phyloP scores from a whole-genome alignment of 116 monocot genomes.

The Papilionanthe hybrid region DNA sequence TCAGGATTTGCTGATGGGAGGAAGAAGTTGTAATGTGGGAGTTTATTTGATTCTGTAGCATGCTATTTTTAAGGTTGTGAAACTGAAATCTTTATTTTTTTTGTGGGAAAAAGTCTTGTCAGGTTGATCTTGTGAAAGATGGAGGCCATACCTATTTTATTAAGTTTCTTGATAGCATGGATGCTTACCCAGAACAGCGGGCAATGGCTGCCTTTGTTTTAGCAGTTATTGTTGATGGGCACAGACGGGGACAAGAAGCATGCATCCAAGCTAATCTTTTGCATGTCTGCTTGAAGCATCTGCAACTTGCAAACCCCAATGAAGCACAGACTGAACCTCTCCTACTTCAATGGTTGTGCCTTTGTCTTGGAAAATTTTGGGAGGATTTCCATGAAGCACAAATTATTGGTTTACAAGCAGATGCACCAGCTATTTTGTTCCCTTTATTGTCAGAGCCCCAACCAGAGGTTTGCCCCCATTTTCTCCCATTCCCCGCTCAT shows the following conservation, averaged over 20 bases:
- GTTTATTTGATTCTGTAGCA: background rate
- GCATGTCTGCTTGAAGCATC: conserved; percentile 79
- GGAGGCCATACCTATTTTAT: conserved; percentile 93
- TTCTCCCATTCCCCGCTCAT: background rate
- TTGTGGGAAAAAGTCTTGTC: conserved; percentile 67
- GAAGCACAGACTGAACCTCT: conserved; percentile 86
- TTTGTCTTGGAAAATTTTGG: conserved; percentile 92
- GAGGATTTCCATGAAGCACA: conserved; percentile 93
- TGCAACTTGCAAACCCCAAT: conserved; percentile 58
- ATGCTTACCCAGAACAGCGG: conserved; percentile 90
- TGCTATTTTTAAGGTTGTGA: background rate
- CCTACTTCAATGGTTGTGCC: conserved; percentile 95
- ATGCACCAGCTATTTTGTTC: conserved; percentile 58
- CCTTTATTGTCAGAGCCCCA: conserved; percentile 78
- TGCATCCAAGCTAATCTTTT: conserved; percentile 74
- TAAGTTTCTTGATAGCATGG: conserved; percentile 87
- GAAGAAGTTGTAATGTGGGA: background rate
- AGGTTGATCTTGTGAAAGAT: conserved; percentile 97
- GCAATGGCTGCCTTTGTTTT: conserved; percentile 99
- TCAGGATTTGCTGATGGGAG: background rate
- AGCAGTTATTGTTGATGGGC: conserved; percentile 93
- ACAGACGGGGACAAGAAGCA: conserved; percentile 79
- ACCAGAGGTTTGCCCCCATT: conserved; percentile 59
- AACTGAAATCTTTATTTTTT: background rate
- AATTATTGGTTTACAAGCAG: conserved; percentile 54